These are phyloP conservation scores for Pichia manshurica DNA, from an alignment of 805 yeast species.

Conservation along the genomic window DNA sequence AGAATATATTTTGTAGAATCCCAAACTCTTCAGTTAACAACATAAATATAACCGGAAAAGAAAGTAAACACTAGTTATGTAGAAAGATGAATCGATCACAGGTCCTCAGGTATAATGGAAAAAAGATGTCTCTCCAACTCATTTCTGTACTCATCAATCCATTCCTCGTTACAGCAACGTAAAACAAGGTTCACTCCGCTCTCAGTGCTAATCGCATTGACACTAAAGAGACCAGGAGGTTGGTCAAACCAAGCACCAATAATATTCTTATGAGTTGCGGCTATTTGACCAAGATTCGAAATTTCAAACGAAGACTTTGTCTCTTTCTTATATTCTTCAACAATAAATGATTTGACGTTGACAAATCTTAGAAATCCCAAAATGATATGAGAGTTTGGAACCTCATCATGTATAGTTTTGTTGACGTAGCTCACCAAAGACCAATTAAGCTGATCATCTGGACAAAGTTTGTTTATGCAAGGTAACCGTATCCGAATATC, in stretches of 20 bases:
- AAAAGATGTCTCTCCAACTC: not conserved
- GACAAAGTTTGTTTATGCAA: slow-evolving; percentile 10
- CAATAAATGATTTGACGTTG: slow-evolving; percentile 5
- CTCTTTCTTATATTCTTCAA: slow-evolving; percentile 4
- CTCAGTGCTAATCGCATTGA: slow-evolving; percentile 9
- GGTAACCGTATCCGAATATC: slow-evolving; percentile 14
- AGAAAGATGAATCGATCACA: no score
- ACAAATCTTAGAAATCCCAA: slow-evolving; percentile 11
- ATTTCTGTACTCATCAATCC: slow-evolving; percentile 2
- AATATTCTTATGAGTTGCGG: not conserved
- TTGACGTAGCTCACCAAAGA: slow-evolving; percentile 3
- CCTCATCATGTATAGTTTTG: slow-evolving; percentile 4
- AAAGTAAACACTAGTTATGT: no score
- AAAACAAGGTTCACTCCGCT: slow-evolving; percentile 8
- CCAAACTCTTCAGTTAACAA: no score
- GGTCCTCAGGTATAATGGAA: not conserved
- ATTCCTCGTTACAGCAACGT: slow-evolving; percentile 1
- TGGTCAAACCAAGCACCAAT: slow-evolving; percentile 13
- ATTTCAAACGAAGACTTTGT: slow-evolving; percentile 14
- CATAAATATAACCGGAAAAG: no score
- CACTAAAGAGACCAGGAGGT: slow-evolving; percentile 10
- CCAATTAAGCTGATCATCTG: slow-evolving; percentile 9
- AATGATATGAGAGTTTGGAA: not conserved
- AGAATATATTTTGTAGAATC: no score
- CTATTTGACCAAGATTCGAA: slow-evolving; percentile 8